Conservation (phyloP, 164 flowering plant species). For the Vitis riparia region DNA sequence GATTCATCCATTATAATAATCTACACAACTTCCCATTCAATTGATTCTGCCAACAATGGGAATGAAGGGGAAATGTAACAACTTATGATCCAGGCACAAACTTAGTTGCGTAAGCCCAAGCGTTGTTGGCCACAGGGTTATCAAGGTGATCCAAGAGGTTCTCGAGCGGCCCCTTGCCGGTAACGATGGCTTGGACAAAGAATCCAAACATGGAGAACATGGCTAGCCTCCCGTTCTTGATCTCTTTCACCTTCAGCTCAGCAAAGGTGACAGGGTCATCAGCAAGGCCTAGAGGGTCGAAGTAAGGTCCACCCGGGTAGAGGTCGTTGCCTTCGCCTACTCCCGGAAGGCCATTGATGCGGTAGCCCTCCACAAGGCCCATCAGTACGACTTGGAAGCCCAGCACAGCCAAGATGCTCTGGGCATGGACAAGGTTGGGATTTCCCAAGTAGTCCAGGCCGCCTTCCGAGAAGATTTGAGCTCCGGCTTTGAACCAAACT, state of each 20-base stretch:
- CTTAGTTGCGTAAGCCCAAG: conserved; percentile 1
- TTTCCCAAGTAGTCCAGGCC: conserved; percentile 7
- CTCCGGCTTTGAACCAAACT: conserved; percentile 7
- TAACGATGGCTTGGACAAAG: conserved; percentile 14
- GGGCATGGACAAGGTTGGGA: conserved; percentile 7
- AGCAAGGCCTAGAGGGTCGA: conserved; percentile 10
- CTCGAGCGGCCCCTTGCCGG: conserved; percentile 11
- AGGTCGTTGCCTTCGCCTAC: conserved; percentile 8
- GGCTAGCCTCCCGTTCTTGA: no score
- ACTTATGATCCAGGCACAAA: background rate
- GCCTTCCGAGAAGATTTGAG: conserved; percentile 6
- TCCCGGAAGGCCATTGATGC: conserved; percentile 7
- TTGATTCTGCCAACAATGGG: no score
- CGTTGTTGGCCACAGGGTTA: conserved; percentile 2
- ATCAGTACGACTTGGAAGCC: conserved; percentile 7
- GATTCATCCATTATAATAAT: no score
- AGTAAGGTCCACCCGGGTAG: conserved; percentile 5
- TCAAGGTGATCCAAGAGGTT: conserved; percentile 10
- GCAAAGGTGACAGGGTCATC: conserved; percentile 5
- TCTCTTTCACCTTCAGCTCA: background rate
- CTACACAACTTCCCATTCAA: no score
- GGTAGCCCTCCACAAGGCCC: conserved; percentile 4
- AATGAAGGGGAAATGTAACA: no score
- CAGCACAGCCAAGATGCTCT: conserved; percentile 2
- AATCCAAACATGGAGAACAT: background rate